Evolutionary conservation across 2,329 filamentous ascomycete genomes (phyloP), one percentile per base, ranked within the genome.

Genomic region (Akanthomyces lecanii): DNA sequence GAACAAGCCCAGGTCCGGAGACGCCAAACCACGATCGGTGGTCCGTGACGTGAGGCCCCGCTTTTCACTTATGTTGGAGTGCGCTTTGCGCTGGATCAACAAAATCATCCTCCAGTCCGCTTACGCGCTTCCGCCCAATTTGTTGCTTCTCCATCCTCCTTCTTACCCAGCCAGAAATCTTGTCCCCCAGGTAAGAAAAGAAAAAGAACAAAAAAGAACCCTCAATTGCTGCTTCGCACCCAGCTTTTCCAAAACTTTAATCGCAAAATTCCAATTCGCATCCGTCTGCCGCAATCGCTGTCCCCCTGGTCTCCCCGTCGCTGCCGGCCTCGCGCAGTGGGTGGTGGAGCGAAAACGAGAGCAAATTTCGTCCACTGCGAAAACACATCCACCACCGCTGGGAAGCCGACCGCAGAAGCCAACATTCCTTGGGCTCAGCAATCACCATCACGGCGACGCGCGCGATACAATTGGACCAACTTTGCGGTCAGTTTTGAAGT

Each of bases 31-130:
- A 55, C 52, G 58, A 61, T 55, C 60, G 51, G 64, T 68, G 66
- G 68, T 61, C 66, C 67, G 68, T 66, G 65, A 67, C 64, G 65
- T 66, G 60, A 62, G 52, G 42, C 33, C 60, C 60, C 60, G 64
- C 54, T 56, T 50, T 63, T 62, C 66, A 64, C 56, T 64, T 67
- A 42, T 40, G 55, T 54, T 60, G 57, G 23, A 59, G 61, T 42
- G 40, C 28, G 23, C 48, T 54, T 52, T 58, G 44, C 57, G 60
- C 65, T 63, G 47, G 38, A 64, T 67, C 63, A 66, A 69, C 69
- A 69, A 70, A 70, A 70, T 66, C 67, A 63, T 65, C 62, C 61
- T 54, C 53, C 64, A 66, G 61, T 68, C 68, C 69, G 57, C 67
- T 66, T 65, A 52, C 68, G 68, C 68, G 66, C 63, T 65, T 63